Conservation (phyloP, 2,329 filamentous ascomycete species). For the Trichoderma oligosporum region DNA sequence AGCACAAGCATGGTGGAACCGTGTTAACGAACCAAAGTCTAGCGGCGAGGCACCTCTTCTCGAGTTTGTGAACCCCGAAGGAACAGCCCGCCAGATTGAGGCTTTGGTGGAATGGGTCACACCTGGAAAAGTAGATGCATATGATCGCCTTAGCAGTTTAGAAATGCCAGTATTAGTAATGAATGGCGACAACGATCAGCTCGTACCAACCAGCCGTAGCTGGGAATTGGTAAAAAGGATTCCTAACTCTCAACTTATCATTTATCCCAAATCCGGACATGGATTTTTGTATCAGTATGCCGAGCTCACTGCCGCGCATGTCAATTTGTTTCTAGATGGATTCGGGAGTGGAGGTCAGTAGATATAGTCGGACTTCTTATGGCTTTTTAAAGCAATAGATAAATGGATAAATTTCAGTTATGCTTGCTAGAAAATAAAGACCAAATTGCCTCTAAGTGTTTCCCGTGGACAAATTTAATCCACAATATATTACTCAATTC, state of each 20-base stretch:
- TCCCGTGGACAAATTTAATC: neutral
- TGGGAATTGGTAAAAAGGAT: conserved; percentile 22
- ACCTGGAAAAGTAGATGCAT: conserved; percentile 17
- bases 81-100: neutral
- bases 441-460: neutral
- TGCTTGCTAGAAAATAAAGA: neutral
- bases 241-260: conserved; percentile 29
- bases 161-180: conserved; percentile 36
- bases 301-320: neutral
- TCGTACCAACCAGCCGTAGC: conserved; percentile 35
- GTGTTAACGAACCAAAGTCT: neutral
- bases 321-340: neutral
- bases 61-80: neutral
- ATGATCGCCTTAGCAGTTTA: conserved; percentile 32
- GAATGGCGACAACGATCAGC: conserved; percentile 35
- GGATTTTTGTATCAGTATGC: conserved; percentile 36
- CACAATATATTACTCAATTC: neutral
- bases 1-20: neutral
- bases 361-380: too few relatives aligned
- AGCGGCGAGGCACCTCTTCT: neutral
- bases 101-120: neutral
- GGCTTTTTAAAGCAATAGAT: too few relatives aligned
- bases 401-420: neutral
- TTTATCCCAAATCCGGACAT: conserved; percentile 35
- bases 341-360: neutral